Evolutionary conservation across 345 rosid genomes (phyloP), one percentile per base, ranked within the genome.

Genomic region (Camelina neglecta): DNA sequence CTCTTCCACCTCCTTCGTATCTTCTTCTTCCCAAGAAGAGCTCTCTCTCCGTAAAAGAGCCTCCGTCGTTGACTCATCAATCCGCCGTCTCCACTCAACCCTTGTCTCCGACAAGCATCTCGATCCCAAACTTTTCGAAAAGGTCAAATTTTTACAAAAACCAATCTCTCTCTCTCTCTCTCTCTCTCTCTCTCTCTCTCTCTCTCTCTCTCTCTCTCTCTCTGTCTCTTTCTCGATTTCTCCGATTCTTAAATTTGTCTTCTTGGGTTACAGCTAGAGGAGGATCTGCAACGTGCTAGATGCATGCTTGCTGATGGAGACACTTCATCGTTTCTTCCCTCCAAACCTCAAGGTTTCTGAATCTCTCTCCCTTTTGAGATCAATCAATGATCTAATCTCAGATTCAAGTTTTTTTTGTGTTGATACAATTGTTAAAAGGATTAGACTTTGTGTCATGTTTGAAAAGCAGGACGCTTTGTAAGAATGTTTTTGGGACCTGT

Each of bases 401-500:
- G 77, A 50, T 72, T 72, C 41, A 11, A 1, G 47, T 24, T 29
- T 54, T 42, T 39, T 42, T 54, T 39, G 39, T 2, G 35, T 70
- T 12, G 54, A 35, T 69, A 64, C 16, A 12, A 6, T 35, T 39
- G 29, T 54, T 64, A 16, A 38, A 20, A 20, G 38, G 58, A 74
- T 45, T 65, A 45, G 18, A 49, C 41, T 47, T 20, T 31, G 24
- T 7, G n/a, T 65, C 3, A 53, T 5, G 16, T 5, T 47, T 47
- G 8, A 33, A 38, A 44, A 44, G 21, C 89, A 91, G 98, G 89
- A 31, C 71, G 84, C 18, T 90, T 96, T 61, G 82, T 96, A 12
- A 88, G 82, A 79, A 91, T 85, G 96, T 93, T 96, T 79, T 59
- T 96, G 82, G 99, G 99, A 15, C 98, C 99, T 53, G 87, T 96